Base-by-base conservation (phyloP, 2,329 filamentous ascomycete species). In the Catunica adiposa region DNA sequence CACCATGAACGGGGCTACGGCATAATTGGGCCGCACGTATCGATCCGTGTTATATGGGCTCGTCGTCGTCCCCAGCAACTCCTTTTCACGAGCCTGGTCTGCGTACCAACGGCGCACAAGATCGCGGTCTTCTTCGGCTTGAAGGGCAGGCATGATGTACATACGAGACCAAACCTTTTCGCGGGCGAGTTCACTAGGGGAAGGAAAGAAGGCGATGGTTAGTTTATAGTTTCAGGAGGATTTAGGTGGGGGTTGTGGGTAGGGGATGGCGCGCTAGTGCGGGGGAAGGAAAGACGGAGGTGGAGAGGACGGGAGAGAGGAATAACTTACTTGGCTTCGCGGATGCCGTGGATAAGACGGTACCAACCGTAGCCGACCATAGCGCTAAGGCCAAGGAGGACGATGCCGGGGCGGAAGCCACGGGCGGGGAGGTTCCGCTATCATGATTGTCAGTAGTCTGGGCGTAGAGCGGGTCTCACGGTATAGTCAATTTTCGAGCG, bases 151-250 rank as follows among this genome's bases (percentile, higher is more conserved):
- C 65, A 90, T 92, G 61, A 98, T 77, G 72, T 97, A 82, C 71
- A 98, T 94, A 67, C 92, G 84, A 60, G 87, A 81, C 92, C 92
- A 98, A 80, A 95, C 92, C 77, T 97, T 98, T 68, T 98, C 92
- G 64, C 92, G 87, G 61, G 83, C 86, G 62, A 95, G 83, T 71
- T 98, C 92, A 66, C 89, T 96, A 64, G 57, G 25, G 0, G 1
- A n/a, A 40, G 11, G 23, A 14, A 34, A 4, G 23, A n/a, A 37
- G 37, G 5, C 3, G 22, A 48, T 14, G 44, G 59, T 62, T 34
- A 61, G 57, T 25, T 15, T 7, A 34, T 5, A 11, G 29, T 22
- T 48, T 20, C n/a, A n/a, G 31, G 9, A n/a, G 29, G 14, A 23
- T 20, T 23, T 22, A 3, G 15, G 6, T 23, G 44, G 22, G 20